phyloP scores from a whole-genome alignment of 2,329 filamentous ascomycete genomes.

The Botryotinia globosa region DNA sequence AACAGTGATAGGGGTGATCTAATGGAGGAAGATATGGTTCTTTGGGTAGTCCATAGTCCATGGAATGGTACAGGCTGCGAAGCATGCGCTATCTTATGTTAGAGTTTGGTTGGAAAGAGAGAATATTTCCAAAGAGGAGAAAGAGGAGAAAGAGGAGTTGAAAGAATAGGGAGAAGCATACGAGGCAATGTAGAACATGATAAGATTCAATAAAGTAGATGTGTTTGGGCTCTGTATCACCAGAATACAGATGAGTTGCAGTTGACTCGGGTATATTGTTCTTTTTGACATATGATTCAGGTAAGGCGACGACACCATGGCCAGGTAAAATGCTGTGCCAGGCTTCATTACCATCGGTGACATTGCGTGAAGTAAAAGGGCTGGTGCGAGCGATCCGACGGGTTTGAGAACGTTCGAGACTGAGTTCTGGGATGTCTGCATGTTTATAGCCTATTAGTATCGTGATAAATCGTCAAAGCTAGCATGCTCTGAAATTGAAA shows the following conservation, averaged over 20 bases:
- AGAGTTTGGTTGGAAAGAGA: neutral
- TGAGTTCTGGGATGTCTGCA: neutral
- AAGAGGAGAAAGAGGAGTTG: neutral
- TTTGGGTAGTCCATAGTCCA: neutral
- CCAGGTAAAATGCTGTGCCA: neutral
- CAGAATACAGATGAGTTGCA: neutral
- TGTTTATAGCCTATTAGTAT: neutral
- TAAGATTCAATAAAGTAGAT: conserved; percentile 19
- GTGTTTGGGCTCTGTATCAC: neutral
- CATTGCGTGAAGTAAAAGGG: neutral
- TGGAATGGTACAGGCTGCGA: neutral
- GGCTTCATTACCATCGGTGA: conserved; percentile 1
- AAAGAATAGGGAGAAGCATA: neutral
- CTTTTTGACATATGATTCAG: neutral
- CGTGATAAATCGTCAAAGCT: neutral
- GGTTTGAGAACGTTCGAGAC: neutral
- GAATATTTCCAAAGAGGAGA: neutral
- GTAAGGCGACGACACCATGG: conserved; percentile 4
- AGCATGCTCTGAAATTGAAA: neutral
- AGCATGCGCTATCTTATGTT: conserved; percentile 1
- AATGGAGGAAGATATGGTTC: neutral
- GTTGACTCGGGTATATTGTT: neutral
- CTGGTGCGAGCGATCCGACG: neutral
- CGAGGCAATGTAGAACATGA: conserved; percentile 15
- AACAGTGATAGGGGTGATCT: conserved; percentile 18